Evolutionary conservation across 2,329 filamentous ascomycete genomes (phyloP), one percentile per base, ranked within the genome.

Genomic region (Hypoxylon sp.): DNA sequence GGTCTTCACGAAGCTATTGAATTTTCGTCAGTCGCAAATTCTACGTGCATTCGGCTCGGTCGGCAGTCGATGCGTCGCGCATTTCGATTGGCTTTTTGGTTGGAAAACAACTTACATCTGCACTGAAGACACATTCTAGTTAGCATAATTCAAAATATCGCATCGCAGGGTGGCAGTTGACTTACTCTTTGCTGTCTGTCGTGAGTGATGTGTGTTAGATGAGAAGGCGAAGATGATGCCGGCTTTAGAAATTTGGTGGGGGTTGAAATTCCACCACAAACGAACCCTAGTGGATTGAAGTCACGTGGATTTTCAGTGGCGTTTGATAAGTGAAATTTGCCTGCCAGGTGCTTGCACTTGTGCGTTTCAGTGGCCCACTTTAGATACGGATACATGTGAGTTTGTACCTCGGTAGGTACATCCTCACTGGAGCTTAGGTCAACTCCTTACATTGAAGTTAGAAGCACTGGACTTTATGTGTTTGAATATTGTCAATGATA

Each of bases 1-100:
- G 90, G 95, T 98, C 92, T 98, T 98, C 88, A 98, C 95, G 92
- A 98, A 98, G 91, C 93, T 97, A 86, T 77, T 74, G 37, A 76
- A 72, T 74, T 74, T 68, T 68, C 48, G 67, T 72, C 65, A 73
- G 71, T 73, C 66, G 68, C 62, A 61, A 61, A 55, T 68, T 42
- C 75, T 69, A 57, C 6, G 7, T 33, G 31, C 2, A 33, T 71
- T 68, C 58, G 66, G 62, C 63, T 75, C 58, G 72, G 72, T 59
- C 67, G 74, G 74, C 72, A 72, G 76, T 71, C 14, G 42, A 57
- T 66, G 71, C 1, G 11, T 66, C 69, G 76, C 64, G 68, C 51
- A 62, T 77, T 81, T 71, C 79, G 76, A 79, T 78, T 59, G 71
- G 71, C 68, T 66, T 61, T 53, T 50, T 57, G 66, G 51, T 64